Evolutionary conservation across 768 basidiomycete genomes (phyloP), one percentile per base, ranked within the genome.

Genomic region (Tylopilus balloui): DNA sequence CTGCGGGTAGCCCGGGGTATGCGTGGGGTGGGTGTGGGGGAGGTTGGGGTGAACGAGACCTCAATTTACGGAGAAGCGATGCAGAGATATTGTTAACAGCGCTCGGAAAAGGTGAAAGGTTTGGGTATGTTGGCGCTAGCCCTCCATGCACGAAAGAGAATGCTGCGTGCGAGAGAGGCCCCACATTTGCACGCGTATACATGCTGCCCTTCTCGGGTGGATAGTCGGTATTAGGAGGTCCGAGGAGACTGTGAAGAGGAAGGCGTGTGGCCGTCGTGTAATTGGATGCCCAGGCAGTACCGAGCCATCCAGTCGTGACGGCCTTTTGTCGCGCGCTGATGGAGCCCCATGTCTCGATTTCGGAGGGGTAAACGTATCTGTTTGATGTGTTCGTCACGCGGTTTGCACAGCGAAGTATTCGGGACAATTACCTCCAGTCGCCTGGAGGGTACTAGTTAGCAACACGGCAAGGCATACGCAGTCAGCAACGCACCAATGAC

Each of bases 91-190:
- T 72, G 63, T 98, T 99, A 57, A 97, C 92, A 23, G 74, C 73
- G 17, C 82, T 75, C 6, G 95, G 91, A 69, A 92, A 96, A 0
- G 94, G 93, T 7, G 78, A 72, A 4, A 95, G 74, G 53, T 82
- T 73, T 7, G 76, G 73, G 57, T 91, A 95, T 1, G 80, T 76
- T 7, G 90, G 86, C 3, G 87, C 80, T 34, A 97, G 74, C 0
- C 94, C 94, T 17, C 94, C 95, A 53, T 98, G 96, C 2, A 95
- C 88, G 66, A 97, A 97, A 1, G 92, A 91, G 24, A 93, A 70
- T 1, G 92, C 90, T 0, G 88, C 77, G 64, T 86, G 87, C 0
- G 86, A 84, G 45, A 92, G 73, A 6, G 80, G 76, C 2, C 74
- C 63, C 7, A 56, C 63, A 48, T 50, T 67, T 24, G 62, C 75